These are phyloP conservation scores for Mycena vitilis DNA, from an alignment of 768 basidiomycete species.

Conservation along the genomic window DNA sequence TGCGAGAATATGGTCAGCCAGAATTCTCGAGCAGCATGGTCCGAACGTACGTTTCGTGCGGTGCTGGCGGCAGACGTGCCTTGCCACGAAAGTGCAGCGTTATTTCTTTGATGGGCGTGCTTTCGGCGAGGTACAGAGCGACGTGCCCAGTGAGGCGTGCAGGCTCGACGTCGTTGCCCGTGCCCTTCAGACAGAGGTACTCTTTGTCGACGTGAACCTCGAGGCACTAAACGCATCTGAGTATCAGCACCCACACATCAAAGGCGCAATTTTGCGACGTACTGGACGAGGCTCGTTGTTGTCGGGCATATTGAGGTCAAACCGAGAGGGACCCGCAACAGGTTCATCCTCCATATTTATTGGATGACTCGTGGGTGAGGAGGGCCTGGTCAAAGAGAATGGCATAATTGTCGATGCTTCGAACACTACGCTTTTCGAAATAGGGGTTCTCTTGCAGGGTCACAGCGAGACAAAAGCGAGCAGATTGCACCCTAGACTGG, in stretches of 20 bases:
- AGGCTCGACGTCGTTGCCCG: conserved; percentile 86
- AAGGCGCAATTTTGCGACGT: neutral
- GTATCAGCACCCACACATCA: neutral
- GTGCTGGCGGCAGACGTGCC: conserved; percentile 71
- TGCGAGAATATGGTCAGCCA: conserved; percentile 32
- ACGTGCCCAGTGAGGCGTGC: conserved; percentile 85
- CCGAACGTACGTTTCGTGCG: conserved; percentile 67
- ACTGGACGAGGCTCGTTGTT: conserved; percentile 33
- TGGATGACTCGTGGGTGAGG: conserved; percentile 23
- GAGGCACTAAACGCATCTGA: conserved; percentile 48
- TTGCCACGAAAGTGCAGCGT: conserved; percentile 89
- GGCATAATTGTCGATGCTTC: conserved; percentile 22
- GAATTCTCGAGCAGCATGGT: neutral
- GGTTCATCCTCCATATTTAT: conserved; percentile 32
- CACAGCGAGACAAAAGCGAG: conserved; percentile 18
- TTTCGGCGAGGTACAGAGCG: conserved; percentile 81
- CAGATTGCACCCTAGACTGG: conserved; percentile 1
- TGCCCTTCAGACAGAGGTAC: conserved; percentile 77
- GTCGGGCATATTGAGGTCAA: conserved; percentile 29
- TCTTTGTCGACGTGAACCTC: conserved; percentile 84
- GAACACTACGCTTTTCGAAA: conserved; percentile 4
- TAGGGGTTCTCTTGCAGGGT: conserved; percentile 12
- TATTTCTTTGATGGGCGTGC: conserved; percentile 86
- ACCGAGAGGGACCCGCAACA: conserved; percentile 19
- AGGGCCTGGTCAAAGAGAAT: conserved; percentile 34